These are phyloP conservation scores for Microglena sp. DNA, from an alignment of 139 green algal genomes.

Conservation along the genomic window DNA sequence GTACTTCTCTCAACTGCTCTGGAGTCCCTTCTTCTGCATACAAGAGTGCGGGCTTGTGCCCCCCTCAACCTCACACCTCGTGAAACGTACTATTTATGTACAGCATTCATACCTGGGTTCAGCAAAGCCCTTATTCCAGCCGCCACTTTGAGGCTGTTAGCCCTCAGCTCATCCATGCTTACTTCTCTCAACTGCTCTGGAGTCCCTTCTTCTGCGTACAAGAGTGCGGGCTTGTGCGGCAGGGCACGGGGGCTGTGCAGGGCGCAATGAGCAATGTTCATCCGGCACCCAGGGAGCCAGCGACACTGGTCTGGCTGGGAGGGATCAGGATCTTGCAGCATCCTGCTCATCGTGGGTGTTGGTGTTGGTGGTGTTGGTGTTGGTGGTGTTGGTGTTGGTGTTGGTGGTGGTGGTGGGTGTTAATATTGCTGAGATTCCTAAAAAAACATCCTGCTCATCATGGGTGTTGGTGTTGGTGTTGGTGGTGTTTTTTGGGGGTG, in stretches of 20 bases:
- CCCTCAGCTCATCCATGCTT: slow-evolving; percentile 36
- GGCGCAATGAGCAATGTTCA: slow-evolving; percentile 72
- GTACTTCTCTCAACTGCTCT: slow-evolving; percentile 29
- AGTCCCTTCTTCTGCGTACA: slow-evolving; percentile 58
- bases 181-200: slow-evolving; percentile 37
- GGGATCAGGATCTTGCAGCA: not conserved
- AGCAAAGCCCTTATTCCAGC: slow-evolving; percentile 20
- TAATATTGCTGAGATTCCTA: no score
- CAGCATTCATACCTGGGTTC: slow-evolving; percentile 41
- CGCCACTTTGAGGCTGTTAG: slow-evolving; percentile 23
- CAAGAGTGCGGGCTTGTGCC: slow-evolving; percentile 46
- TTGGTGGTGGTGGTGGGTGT: no score
- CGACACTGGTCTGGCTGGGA: slow-evolving; percentile 21
- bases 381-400: no score
- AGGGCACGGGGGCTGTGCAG: slow-evolving; percentile 41
- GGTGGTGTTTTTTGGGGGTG: no score
- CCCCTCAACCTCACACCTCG: no score
- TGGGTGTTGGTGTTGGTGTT: no score
- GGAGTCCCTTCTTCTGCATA: slow-evolving; percentile 60
- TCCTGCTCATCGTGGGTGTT: no score
- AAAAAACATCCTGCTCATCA: no score
- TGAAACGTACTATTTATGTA: no score
- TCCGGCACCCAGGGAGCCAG: slow-evolving; percentile 65
- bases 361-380: no score
- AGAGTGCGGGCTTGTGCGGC: slow-evolving; percentile 41